Evolutionary conservation across 345 rosid species (phyloP).

Genomic region (Pugionium cornutum): DNA sequence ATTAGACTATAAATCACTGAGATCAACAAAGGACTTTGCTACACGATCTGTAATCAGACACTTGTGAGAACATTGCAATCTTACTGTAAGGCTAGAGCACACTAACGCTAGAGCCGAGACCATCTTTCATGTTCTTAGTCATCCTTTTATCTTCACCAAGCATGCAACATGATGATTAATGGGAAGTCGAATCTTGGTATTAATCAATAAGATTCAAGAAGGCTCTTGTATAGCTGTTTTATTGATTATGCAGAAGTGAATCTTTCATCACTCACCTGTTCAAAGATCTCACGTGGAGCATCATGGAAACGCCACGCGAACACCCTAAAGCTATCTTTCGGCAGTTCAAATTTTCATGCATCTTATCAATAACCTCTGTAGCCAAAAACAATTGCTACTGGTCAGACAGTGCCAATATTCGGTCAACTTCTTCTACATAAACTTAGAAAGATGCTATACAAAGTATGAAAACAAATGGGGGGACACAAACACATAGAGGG

Average conservation of each 20-base stretch:
- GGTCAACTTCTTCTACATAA: constrained; percentile 21
- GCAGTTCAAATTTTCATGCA: constrained; percentile 39
- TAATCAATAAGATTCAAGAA: constrained; percentile 27
- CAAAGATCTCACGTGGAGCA: constrained; percentile 40
- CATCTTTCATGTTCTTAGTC: neutral
- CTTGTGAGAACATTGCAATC: constrained; percentile 3
- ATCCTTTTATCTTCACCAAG: constrained; percentile 9
- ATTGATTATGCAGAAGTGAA: constrained; percentile 7
- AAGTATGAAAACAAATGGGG: constrained; percentile 21
- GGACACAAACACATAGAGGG: too few relatives aligned
- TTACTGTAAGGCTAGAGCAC: neutral
- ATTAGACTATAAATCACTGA: neutral
- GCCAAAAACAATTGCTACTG: constrained; percentile 22
- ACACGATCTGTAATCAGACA: neutral
- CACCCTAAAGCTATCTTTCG: constrained; percentile 48
- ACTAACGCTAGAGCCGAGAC: too few relatives aligned
- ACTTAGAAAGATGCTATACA: constrained; percentile 15
- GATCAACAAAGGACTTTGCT: constrained; percentile 7
- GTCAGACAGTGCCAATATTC: constrained; percentile 2
- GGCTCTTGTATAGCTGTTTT: neutral
- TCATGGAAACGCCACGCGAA: constrained; percentile 42
- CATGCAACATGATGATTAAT: constrained; percentile 18
- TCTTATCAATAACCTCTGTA: constrained; percentile 33
- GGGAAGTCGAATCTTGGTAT: constrained; percentile 21
- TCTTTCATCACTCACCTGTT: constrained; percentile 35